Base-by-base conservation (phyloP, 192 early-diverging fungal species). In the Coemansia sp. region DNA sequence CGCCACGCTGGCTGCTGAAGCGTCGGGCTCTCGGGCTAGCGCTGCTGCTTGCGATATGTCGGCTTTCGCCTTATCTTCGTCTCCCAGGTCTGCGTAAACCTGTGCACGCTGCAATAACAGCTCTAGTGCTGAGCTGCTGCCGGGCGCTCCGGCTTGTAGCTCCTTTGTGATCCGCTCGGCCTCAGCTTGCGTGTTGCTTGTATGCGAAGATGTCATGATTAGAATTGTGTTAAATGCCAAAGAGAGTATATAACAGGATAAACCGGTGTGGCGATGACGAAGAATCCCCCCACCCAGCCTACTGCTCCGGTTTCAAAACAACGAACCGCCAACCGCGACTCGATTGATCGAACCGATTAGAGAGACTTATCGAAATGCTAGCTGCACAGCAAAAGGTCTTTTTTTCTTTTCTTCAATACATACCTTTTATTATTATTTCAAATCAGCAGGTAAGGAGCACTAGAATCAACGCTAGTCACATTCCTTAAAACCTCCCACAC, bases 41-140 rank as follows among this genome's bases (percentile, higher is more conserved):
- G 70, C 40, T 0, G 78, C 73, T 14, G 78, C 78, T 24, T 62
- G 73, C 11, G 78, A 61, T 16, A 81, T 72, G 51, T 81, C 78
- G 14, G 56, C 14, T 7, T 66, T 66, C 3, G 78, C 78, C 14
- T 59, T 42, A 0, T 62, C 14, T n/a, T 64, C 67, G 29, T 75
- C 61, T 13, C 78, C 78, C 48, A 75, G 13, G 63, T 75, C 70
- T 7, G 66, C 70, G 34, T 75, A 67, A 2, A 46, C 37, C 7
- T 48, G 69, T 6, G 78, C 73, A 8, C 78, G 69, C 67, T 75
- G 36, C 16, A 81, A 53, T 10, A 81, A 70, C 39, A 72, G 40
- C 35, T 44, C 36, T 13, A 67, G 59, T 0, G 66, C 73, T 1
- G 66, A 63, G 37, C 59, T 48, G 37, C 59, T 48, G 2, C 27